Evolutionary conservation across 352 stramenopile species (phyloP), one percentile per base, ranked within the genome.

Genomic region (Phytophthora agathidicida): DNA sequence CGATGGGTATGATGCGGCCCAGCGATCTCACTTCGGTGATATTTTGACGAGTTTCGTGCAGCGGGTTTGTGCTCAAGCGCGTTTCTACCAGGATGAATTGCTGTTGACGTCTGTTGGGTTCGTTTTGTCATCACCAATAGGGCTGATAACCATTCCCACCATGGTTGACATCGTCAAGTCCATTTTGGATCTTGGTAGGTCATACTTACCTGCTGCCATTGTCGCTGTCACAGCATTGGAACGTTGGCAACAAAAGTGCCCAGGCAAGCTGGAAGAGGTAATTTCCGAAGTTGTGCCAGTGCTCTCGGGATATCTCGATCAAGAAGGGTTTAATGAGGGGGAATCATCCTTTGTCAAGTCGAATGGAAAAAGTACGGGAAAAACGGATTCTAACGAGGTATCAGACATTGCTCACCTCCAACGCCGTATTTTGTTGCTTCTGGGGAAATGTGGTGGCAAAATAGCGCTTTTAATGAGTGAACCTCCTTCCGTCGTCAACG

Each of bases 21-120:
- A 16, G 16, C 50, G 35, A 13, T 41, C 49, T 35, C 17, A 39
- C 11, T 63, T 75, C 8, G 42, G 52, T 36, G 37, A 31, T 31
- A 43, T 64, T 7, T 91, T 87, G 41, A 35, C 22, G 3, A 43
- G 45, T n/a, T 94, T 92, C 42, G 39, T 86, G n/a, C 20, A 49
- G 9, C 53, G 53, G 24, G 62, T 84, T 13, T 79, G 71, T 50
- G 41, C 37, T 7, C 79, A 91, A 51, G 60, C 88, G 23, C 77
- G 65, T 6, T 90, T 89, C 56, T 92, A 91, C 60, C 82, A 88
- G 51, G 82, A 93, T 44, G 86, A 95, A 22, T 46, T 93, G 16
- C 68, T 93, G 17, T 72, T 93, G 30, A 73, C 80, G 5, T 75
- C 68, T 19, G 68, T 75, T 13, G 66, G 80, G 26, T 91, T 86